phyloP scores from a whole-genome alignment of 2,329 filamentous ascomycete genomes.

The Nemania diffusa region DNA sequence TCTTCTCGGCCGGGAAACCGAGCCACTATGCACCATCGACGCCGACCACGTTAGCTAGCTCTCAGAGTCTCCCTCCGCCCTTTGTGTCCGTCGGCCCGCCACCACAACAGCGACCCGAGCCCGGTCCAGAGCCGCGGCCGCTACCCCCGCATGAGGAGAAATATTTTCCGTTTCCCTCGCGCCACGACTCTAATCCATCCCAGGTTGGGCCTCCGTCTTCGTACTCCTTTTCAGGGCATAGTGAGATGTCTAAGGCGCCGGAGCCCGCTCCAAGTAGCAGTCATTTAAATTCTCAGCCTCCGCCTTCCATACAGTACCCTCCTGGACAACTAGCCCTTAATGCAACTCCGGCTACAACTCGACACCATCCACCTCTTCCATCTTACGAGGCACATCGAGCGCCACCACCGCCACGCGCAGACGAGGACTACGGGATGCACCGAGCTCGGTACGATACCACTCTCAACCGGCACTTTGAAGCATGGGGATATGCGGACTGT shows the following conservation, averaged over 20 bases:
- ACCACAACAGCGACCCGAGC: constrained; percentile 43
- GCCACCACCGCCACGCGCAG: constrained; percentile 54
- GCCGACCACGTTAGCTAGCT: constrained; percentile 41
- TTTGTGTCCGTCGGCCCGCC: constrained; percentile 41
- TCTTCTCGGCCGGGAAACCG: constrained; percentile 47
- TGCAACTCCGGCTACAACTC: constrained; percentile 57
- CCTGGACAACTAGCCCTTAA: constrained; percentile 57
- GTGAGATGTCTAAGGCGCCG: constrained; percentile 43
- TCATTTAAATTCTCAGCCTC: constrained; percentile 49
- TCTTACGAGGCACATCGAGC: constrained; percentile 60
- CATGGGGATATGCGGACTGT: constrained; percentile 64
- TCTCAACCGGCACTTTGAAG: constrained; percentile 61
- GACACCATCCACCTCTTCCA: constrained; percentile 58
- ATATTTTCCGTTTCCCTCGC: constrained; percentile 44
- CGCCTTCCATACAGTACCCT: constrained; percentile 54
- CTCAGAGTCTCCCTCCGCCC: constrained; percentile 46
- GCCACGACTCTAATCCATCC: constrained; percentile 43
- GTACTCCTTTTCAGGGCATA: constrained; percentile 45
- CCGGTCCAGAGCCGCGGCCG: constrained; percentile 44
- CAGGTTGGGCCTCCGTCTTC: constrained; percentile 42
- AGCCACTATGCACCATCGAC: constrained; percentile 47
- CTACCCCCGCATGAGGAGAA: constrained; percentile 48
- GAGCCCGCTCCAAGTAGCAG: constrained; percentile 39
- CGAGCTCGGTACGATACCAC: constrained; percentile 58
- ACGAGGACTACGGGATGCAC: constrained; percentile 57